A percentile compares a stretch with the other conserved stretches of the same genome.
Evolutionary conservation across 139 green algal species (phyloP).

Genomic region (Nannochloris sp.): DNA sequence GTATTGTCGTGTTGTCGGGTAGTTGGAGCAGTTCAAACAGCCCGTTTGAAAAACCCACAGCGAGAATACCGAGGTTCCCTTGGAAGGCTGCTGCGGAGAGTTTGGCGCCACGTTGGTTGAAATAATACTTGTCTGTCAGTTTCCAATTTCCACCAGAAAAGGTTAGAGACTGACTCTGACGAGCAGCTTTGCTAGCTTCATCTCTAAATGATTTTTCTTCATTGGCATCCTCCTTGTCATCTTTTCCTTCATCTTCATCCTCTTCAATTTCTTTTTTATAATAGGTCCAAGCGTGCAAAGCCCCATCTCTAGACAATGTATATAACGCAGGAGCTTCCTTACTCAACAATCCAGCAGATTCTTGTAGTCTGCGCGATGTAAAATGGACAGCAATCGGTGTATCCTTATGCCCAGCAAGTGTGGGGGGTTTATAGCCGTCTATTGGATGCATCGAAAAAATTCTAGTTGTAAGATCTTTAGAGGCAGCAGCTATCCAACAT

Average conservation of each 20-base stretch:
- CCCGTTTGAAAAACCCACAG: conserved; percentile 70
- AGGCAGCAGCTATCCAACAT: conserved; percentile 66
- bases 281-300: conserved; percentile 76
- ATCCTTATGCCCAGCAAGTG: conserved; percentile 80
- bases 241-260: conserved; percentile 4
- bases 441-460: conserved; percentile 80
- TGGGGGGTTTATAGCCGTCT: conserved; percentile 65
- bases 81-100: conserved; percentile 56
- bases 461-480: conserved; percentile 72
- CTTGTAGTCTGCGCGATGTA: conserved; percentile 18
- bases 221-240: neutral
- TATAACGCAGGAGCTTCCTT: conserved; percentile 46
- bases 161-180: conserved; percentile 1
- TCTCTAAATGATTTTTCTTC: neutral
- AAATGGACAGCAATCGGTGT: conserved; percentile 70
- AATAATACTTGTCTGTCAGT: conserved; percentile 75
- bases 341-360: conserved; percentile 39
- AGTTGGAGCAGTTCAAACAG: conserved; percentile 87
- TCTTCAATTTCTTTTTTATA: conserved; percentile 8
- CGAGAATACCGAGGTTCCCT: conserved; percentile 45
- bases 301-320: conserved; percentile 77
- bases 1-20: conserved; percentile 64
- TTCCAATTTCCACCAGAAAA: conserved; percentile 60
- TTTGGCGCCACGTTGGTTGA: conserved; percentile 46
- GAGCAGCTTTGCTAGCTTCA: neutral